Conservation (phyloP, 495 filamentous ascomycete genomes). For the Delitschia confertaspora region DNA sequence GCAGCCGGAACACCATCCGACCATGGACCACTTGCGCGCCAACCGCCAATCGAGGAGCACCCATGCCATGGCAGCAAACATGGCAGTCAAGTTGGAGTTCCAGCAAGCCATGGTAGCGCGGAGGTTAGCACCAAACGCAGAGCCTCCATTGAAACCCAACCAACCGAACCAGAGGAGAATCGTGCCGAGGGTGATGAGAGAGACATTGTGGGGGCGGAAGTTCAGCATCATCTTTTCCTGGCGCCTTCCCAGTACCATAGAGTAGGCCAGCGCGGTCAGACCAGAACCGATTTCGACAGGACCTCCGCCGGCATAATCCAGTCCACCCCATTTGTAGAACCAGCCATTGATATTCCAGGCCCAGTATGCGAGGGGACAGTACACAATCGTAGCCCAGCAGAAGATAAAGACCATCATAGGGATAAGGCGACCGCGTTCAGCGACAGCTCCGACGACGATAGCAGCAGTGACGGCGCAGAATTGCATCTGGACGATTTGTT, state of each 20-base stretch:
- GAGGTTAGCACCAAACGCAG: constrained; percentile 91
- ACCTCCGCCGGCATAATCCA: constrained; percentile 95
- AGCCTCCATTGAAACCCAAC: constrained; percentile 98
- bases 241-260: constrained; percentile 85
- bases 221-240: constrained; percentile 99
- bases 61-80: constrained; percentile 83
- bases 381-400: constrained; percentile 93
- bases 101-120: constrained; percentile 94
- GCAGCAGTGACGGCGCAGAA: constrained; percentile 90
- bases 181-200: constrained; percentile 90
- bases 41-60: constrained; percentile 87
- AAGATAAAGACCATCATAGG: constrained; percentile 95
- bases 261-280: constrained; percentile 87
- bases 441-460: constrained; percentile 84
- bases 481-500: constrained; percentile 60
- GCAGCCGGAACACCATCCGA: constrained; percentile 94
- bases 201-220: constrained; percentile 84
- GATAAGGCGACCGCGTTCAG: constrained; percentile 86
- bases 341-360: constrained; percentile 91
- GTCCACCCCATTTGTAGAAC: constrained; percentile 82
- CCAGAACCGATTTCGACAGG: constrained; percentile 97
- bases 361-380: constrained; percentile 95
- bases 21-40: constrained; percentile 97
- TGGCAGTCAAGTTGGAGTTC: constrained; percentile 89
- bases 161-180: constrained; percentile 97